These are phyloP conservation scores for Neckera pumila DNA, from an alignment of 225 moss, liverwort and hornwort genomes.

Conservation along the genomic window DNA sequence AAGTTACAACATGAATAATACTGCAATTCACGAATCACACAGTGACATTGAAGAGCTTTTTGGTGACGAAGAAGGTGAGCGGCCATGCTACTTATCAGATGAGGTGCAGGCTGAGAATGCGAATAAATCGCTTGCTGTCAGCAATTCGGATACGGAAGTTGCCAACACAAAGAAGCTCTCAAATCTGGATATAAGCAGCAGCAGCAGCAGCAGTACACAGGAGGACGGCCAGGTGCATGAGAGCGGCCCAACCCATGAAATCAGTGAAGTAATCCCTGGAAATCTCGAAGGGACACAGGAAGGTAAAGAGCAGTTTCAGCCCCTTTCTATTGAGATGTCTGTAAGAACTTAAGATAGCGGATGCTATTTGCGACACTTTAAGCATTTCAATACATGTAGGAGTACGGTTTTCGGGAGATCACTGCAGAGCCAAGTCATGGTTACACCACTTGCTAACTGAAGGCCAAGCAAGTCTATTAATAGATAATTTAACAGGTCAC, in stretches of 20 bases:
- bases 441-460: background rate
- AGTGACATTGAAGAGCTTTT: conserved; percentile 72
- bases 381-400: background rate
- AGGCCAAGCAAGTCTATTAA: background rate
- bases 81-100: conserved; percentile 83
- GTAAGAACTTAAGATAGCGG: background rate
- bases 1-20: conserved; percentile 10
- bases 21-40: conserved; percentile 26
- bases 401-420: background rate
- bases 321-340: background rate
- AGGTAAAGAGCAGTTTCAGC: conserved; percentile 5
- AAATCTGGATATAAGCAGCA: conserved; percentile 9
- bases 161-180: background rate
- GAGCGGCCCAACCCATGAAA: background rate
- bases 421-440: background rate
- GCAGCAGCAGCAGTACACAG: background rate
- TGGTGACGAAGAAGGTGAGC: conserved; percentile 43
- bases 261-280: background rate
- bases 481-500: background rate
- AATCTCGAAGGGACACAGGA: background rate
- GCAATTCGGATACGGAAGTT: conserved; percentile 7
- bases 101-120: background rate
- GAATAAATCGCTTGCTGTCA: background rate
- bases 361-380: background rate
- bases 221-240: conserved; percentile 11